Evolutionary conservation across 78 protist genomes (phyloP).

Genomic region (slime mould (Dictyostelium discoideum)): dicty_2.7 NC_007090.3:3353001-3353500

Average conservation of each 20-base stretch:
- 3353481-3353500: not conserved
- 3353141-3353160: constrained; percentile 56
- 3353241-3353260: constrained; percentile 26
- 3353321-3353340: not conserved
- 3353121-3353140: constrained; percentile 61
- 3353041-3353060: not conserved
- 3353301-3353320: not conserved
- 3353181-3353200: constrained; percentile 21
- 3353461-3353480: not conserved
- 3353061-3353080: not conserved
- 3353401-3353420: constrained; percentile 41
- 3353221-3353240: constrained; percentile 58
- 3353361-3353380: not conserved
- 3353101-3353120: constrained; percentile 48
- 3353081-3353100: not conserved
- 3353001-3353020: not conserved
- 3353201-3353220: constrained; percentile 56
- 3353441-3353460: not conserved
- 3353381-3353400: not conserved
- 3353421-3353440: not conserved
- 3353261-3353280: not conserved
- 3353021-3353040: not conserved
- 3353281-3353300: not conserved
- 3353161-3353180: not conserved
- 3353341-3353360: too few species aligned